phyloP scores from a whole-genome alignment of 345 rosid genomes.

The Litchi chinensis region DNA sequence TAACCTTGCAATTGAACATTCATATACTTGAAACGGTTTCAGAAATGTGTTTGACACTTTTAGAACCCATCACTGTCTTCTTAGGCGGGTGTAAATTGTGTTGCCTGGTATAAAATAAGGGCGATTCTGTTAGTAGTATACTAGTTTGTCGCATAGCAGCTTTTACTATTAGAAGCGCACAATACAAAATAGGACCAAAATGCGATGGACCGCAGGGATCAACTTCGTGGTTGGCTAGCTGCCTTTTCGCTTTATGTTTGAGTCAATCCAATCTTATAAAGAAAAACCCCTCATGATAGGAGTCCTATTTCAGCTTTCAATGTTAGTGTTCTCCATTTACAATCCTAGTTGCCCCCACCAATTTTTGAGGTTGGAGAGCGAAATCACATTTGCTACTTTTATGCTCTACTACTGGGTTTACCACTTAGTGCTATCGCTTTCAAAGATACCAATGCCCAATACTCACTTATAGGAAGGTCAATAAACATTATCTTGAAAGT shows the following conservation, averaged over 20 bases:
- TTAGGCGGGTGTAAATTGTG: neutral
- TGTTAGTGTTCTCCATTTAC: neutral
- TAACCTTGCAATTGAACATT: neutral
- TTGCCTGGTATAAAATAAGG: neutral
- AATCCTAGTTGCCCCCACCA: neutral
- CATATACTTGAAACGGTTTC: neutral
- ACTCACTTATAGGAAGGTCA: neutral
- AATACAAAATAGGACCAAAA: neutral
- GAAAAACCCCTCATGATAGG: neutral
- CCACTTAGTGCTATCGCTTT: neutral
- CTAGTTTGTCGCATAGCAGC: neutral
- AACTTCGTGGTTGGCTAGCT: neutral
- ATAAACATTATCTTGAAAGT: too few relatives aligned
- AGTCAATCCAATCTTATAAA: neutral
- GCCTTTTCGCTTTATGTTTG: neutral
- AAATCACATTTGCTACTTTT: too few relatives aligned
- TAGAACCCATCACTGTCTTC: neutral
- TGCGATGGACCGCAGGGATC: neutral
- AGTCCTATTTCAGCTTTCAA: neutral
- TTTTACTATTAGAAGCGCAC: neutral
- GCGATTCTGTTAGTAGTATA: neutral
- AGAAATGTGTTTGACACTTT: neutral
- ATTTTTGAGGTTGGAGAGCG: too few relatives aligned
- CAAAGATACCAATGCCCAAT: neutral
- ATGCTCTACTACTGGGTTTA: neutral